phyloP scores from a whole-genome alignment of 495 filamentous ascomycete genomes.

The Neurospora hispaniola region DNA sequence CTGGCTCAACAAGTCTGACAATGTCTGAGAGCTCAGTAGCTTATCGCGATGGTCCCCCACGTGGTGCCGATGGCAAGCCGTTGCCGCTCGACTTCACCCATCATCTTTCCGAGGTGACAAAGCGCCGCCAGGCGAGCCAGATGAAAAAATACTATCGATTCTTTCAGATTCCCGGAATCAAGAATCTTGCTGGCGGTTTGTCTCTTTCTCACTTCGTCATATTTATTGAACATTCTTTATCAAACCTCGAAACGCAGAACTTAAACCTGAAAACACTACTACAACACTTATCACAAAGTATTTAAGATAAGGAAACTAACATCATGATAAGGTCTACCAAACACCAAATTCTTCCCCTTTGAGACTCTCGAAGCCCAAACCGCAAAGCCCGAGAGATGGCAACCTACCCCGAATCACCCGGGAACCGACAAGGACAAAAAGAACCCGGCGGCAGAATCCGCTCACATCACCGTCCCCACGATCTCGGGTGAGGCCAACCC shows the following conservation, averaged over 20 bases:
- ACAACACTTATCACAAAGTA: background rate
- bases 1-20: background rate
- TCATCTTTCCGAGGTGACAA: slow-evolving; percentile 60
- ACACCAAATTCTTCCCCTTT: slow-evolving; percentile 74
- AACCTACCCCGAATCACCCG: slow-evolving; percentile 51
- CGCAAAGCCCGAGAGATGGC: slow-evolving; percentile 61
- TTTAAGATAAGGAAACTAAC: background rate
- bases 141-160: slow-evolving; percentile 82
- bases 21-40: background rate
- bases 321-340: slow-evolving; percentile 54
- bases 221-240: background rate
- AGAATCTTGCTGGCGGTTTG: slow-evolving; percentile 80
- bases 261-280: background rate
- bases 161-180: slow-evolving; percentile 68
- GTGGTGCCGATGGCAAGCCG: slow-evolving; percentile 20
- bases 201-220: slow-evolving; percentile 3
- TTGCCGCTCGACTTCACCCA: slow-evolving; percentile 66
- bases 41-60: background rate
- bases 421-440: slow-evolving; percentile 15
- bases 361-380: slow-evolving; percentile 79
- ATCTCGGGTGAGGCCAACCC: slow-evolving; percentile 41
- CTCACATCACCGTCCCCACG: slow-evolving; percentile 63
- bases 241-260: background rate
- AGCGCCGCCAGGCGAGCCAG: slow-evolving; percentile 47
- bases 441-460: slow-evolving; percentile 17